Percentiles rank a stretch among this genome's conserved stretches.
Evolutionary conservation across 1,139 yeast genomes (phyloP).

Genomic region (Blastobotrys capitulatus): DNA sequence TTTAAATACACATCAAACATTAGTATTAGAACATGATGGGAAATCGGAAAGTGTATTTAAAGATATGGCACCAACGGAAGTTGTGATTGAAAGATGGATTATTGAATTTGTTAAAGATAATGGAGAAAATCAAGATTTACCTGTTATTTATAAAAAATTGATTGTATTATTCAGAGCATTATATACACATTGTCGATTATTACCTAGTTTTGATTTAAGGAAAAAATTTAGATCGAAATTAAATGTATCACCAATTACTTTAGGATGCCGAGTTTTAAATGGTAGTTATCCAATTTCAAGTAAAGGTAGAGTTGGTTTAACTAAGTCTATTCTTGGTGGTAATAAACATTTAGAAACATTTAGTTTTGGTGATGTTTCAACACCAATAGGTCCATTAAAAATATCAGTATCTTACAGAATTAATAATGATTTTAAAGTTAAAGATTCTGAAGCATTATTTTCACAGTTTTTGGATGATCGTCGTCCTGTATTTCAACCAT

Average conservation of each 20-base stretch:
- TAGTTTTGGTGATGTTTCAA: conserved; percentile 61
- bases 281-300: conserved; percentile 75
- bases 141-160: conserved; percentile 68
- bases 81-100: conserved; percentile 90
- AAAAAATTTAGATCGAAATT: conserved; percentile 40
- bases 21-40: conserved; percentile 49
- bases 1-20: conserved; percentile 53
- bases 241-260: conserved; percentile 36
- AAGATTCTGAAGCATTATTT: conserved; percentile 62
- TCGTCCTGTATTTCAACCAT: conserved; percentile 30
- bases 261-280: conserved; percentile 63
- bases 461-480: conserved; percentile 50
- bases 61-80: conserved; percentile 55
- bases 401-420: conserved; percentile 75
- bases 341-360: conserved; percentile 53
- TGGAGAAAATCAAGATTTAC: conserved; percentile 48
- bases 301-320: conserved; percentile 78
- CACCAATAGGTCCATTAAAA: conserved; percentile 67
- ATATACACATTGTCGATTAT: conserved; percentile 56
- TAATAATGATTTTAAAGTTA: conserved; percentile 61
- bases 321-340: conserved; percentile 52
- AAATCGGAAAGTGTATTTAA: conserved; percentile 46
- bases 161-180: conserved; percentile 69
- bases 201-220: conserved; percentile 64
- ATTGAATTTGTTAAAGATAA: conserved; percentile 60